Evolutionary conservation across 306 rosid species (phyloP), one percentile per base, ranked within the genome.

Genomic region (Mimosa bimucronata): DNA sequence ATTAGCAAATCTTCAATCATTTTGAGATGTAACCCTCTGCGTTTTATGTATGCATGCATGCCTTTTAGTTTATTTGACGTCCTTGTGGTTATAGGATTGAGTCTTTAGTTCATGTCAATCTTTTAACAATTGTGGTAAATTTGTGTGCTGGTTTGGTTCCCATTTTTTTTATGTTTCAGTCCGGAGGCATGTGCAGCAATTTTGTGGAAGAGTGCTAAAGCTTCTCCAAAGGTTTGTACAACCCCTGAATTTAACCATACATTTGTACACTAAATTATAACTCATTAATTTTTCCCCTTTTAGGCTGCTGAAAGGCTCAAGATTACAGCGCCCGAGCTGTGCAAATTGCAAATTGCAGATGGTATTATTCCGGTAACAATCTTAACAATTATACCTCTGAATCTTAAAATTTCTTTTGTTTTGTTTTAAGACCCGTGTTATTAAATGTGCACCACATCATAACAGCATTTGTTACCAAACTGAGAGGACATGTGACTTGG

Each of bases 121-220:
- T 75, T 73, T 66, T 58, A 26, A 65, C 44, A 52, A 40, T 55
- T 38, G 23, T 67, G 46, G 61, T 72, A 73, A 42, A 70, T 21
- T 6, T 79, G 34, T 67, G 61, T 67, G 23, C 73, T 77, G 76
- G 48, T 67, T 74, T 85, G 86, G 65, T 73, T 85, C 80, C 80
- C 78, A 66, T 85, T 82, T 77, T 75, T 87, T 6, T 70, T 78
- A 29, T 74, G 82, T 77, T 88, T 45, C 71, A 95, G 99, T 83
- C 99, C 99, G 7, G 99, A 95, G 83, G 98, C 98, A 66, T 90
- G 98, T 83, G 98, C 98, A 53, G 98, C 98, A 53, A 95, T 95
- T 92, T 88, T 95, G 89, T 95, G 94, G 94, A 95, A 93, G 92
- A 88, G 16, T 82, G 77, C 98, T 41, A 95, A 91, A 90, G 98